Conservation (phyloP, 768 basidiomycete genomes). For the Lactarius quietus region DNA sequence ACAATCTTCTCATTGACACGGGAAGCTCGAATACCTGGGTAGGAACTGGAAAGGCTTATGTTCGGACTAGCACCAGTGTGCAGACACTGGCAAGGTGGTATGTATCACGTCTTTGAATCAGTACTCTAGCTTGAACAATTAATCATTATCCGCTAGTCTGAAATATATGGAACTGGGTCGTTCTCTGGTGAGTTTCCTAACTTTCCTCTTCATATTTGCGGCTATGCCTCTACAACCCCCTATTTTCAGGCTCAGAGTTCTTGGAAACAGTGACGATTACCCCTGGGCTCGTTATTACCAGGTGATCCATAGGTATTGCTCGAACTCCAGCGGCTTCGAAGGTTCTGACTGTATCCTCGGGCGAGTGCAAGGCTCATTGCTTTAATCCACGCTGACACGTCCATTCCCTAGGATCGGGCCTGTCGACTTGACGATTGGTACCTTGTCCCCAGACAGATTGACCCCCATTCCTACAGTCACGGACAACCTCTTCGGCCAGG, state of each 20-base stretch:
- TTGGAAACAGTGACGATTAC: constrained; percentile 54
- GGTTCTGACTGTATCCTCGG: constrained; percentile 65
- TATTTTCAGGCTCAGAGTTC: constrained; percentile 30
- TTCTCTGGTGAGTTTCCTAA: constrained; percentile 44
- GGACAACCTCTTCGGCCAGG: constrained; percentile 35
- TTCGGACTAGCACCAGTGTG: constrained; percentile 46
- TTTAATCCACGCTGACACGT: neutral
- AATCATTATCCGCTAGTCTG: constrained; percentile 36
- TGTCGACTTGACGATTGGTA: constrained; percentile 46
- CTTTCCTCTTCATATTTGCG: no score
- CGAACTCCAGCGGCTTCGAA: constrained; percentile 37
- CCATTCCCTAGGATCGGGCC: constrained; percentile 52
- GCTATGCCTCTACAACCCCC: neutral
- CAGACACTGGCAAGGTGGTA: constrained; percentile 49
- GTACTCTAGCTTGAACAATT: no score
- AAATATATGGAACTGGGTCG: constrained; percentile 59
- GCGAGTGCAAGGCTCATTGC: constrained; percentile 34
- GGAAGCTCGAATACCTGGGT: constrained; percentile 74
- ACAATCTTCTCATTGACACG: constrained; percentile 56
- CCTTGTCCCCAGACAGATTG: constrained; percentile 28
- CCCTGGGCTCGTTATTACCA: constrained; percentile 44
- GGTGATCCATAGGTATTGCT: constrained; percentile 67
- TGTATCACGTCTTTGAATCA: constrained; percentile 25
- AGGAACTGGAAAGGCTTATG: constrained; percentile 47
- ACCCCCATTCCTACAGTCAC: constrained; percentile 51